Evolutionary conservation across 768 basidiomycete species (phyloP).

Genomic region (Suillus alpinus): DNA sequence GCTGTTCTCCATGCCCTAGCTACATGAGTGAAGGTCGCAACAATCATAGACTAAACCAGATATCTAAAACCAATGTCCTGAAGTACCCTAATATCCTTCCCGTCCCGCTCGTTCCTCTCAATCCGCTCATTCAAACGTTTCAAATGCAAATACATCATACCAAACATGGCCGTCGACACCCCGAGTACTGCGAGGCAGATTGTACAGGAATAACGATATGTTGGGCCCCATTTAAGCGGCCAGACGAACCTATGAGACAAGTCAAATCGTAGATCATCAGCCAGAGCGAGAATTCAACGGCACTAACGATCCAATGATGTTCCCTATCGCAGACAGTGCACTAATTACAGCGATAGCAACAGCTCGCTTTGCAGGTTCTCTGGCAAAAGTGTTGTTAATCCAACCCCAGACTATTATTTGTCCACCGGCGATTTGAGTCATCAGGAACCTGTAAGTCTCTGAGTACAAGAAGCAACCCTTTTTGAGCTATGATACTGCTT

Average conservation of each 20-base stretch:
- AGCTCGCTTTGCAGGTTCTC: slow-evolving; percentile 79
- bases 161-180: slow-evolving; percentile 45
- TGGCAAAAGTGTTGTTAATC: slow-evolving; percentile 56
- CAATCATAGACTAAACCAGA: background rate
- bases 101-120: slow-evolving; percentile 30
- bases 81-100: background rate
- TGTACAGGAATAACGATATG: slow-evolving; percentile 60
- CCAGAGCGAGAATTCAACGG: too few species aligned
- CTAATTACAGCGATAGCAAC: slow-evolving; percentile 78
- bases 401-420: slow-evolving; percentile 56
- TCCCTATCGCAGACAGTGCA: slow-evolving; percentile 75
- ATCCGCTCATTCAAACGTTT: slow-evolving; percentile 35
- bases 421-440: slow-evolving; percentile 67
- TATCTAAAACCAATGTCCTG: background rate
- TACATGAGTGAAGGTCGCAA: too few species aligned
- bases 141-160: slow-evolving; percentile 42
- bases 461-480: background rate
- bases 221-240: too few species aligned
- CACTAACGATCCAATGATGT: slow-evolving; percentile 73
- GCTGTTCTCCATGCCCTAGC: too few species aligned
- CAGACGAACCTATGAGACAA: too few species aligned
- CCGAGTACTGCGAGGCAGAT: slow-evolving; percentile 63
- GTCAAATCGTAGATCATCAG: too few species aligned
- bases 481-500: slow-evolving; percentile 14
- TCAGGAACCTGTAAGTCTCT: slow-evolving; percentile 51